Base-by-base conservation (phyloP, 2,329 filamentous ascomycete species). In the Fusarium decemcellulare region DNA sequence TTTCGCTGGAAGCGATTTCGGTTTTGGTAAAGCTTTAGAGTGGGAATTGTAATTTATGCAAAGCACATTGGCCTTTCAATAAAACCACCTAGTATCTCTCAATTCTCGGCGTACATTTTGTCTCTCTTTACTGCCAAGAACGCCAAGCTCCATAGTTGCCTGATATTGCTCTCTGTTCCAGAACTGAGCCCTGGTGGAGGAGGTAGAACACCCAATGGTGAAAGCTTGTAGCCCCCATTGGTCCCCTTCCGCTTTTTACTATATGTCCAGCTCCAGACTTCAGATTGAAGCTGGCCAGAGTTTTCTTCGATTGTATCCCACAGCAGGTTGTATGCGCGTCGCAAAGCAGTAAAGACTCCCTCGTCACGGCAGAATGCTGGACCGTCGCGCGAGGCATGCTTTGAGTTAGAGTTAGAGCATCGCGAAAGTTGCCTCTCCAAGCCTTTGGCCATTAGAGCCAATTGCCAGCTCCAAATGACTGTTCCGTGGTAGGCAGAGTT, bases 191-290 rank as follows among this genome's bases (percentile, higher is more conserved):
- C 68, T 2, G 67, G 63, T 1, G 67, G 67, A 5, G 67, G 67
- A 1, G 67, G 67, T 12, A 75, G 30, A 0, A 68, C 73, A 1
- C 68, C 74, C 2, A 76, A 32, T 7, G 72, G 73, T 0, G 73
- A 68, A 4, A 74, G 67, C n/a, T 64, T 66, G 40, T 68, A 74
- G 10, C 18, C 61, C 11, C 40, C 56, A n/a, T n/a, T 40, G 1
- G 15, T 8, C 32, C 42, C 15, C 23, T 55, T n/a, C 12, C 77
- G 39, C 9, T 48, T 54, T 0, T 48, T 27, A 23, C 34, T 37
- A 65, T 87, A 90, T 8, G 81, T 80, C 88, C 88, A 91, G 53
- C 85, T 88, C 89, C 90, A 91, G 0, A 91, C 87, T 72, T 91
- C 89, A 2, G 80, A 81, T 61, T 85, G 86, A 14, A 91, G 75